Evolutionary conservation across 495 filamentous ascomycete genomes (phyloP).

Genomic region (Parathielavia hyrcaniae): DNA sequence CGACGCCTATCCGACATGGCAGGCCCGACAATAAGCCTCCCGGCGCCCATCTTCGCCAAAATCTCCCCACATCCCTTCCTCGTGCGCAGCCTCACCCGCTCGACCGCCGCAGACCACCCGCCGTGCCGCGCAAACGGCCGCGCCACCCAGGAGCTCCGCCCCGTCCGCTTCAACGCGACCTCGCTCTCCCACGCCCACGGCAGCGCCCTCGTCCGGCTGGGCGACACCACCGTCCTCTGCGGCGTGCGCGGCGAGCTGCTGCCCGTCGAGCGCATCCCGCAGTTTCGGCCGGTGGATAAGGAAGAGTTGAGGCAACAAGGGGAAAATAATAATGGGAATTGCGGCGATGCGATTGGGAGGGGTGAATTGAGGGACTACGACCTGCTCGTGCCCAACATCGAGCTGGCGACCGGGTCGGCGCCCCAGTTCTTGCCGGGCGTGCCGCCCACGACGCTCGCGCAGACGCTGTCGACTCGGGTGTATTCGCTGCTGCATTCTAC

Average conservation of each 20-base stretch:
- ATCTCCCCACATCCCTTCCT: slow-evolving; percentile 86
- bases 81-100: slow-evolving; percentile 69
- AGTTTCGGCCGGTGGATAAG: slow-evolving; percentile 44
- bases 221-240: slow-evolving; percentile 87
- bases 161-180: slow-evolving; percentile 64
- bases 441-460: slow-evolving; percentile 71
- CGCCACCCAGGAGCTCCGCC: slow-evolving; percentile 58
- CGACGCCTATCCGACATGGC: not conserved
- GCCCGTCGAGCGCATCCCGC: slow-evolving; percentile 60
- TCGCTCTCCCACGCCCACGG: slow-evolving; percentile 83
- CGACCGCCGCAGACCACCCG: slow-evolving; percentile 41
- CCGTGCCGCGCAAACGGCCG: slow-evolving; percentile 74
- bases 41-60: slow-evolving; percentile 78
- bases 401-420: slow-evolving; percentile 81
- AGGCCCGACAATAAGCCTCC: slow-evolving; percentile 53
- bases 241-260: slow-evolving; percentile 83
- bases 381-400: slow-evolving; percentile 87
- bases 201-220: slow-evolving; percentile 76
- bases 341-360: slow-evolving; percentile 14
- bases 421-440: slow-evolving; percentile 77
- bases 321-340: not conserved
- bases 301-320: slow-evolving; percentile 16
- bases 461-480: slow-evolving; percentile 72
- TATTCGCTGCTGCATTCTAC: slow-evolving; percentile 65
- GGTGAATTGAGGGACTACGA: slow-evolving; percentile 51